phyloP scores from a whole-genome alignment of 2,329 filamentous ascomycete genomes.

The Leptographium galeiforme region DNA sequence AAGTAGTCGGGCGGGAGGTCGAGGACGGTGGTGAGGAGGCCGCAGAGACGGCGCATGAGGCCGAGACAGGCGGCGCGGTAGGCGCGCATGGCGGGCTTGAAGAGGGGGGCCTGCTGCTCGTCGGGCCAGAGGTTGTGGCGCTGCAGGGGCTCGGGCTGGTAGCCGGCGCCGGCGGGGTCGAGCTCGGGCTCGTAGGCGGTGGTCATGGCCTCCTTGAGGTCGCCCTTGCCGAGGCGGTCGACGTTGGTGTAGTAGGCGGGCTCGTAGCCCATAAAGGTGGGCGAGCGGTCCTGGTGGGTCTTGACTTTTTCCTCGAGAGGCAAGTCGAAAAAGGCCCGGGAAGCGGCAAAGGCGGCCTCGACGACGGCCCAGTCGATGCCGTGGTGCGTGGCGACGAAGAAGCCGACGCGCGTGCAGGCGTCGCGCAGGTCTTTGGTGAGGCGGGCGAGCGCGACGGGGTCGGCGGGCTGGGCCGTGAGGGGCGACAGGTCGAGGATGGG shows the following conservation, averaged over 20 bases:
- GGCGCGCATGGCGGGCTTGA: background rate
- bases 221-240: constrained; percentile 5
- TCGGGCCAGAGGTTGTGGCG: background rate
- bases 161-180: constrained; percentile 1
- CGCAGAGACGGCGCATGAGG: background rate
- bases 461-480: background rate
- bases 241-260: constrained; percentile 5
- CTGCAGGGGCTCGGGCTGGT: background rate
- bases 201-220: constrained; percentile 8
- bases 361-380: constrained; percentile 22
- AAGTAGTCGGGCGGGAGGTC: background rate
- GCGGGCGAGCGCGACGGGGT: background rate
- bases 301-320: background rate
- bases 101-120: background rate
- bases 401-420: constrained; percentile 13
- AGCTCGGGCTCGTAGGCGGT: constrained; percentile 6
- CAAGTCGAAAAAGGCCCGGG: background rate
- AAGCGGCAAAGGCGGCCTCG: constrained; percentile 11
- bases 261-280: constrained; percentile 6
- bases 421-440: background rate
- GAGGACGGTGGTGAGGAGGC: background rate
- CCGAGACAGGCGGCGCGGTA: constrained; percentile 1
- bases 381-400: constrained; percentile 28
- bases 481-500: background rate
- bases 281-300: constrained; percentile 2